Evolutionary conservation across 148 eudicot species (phyloP).

Genomic region (Polygonum maritimum): DNA sequence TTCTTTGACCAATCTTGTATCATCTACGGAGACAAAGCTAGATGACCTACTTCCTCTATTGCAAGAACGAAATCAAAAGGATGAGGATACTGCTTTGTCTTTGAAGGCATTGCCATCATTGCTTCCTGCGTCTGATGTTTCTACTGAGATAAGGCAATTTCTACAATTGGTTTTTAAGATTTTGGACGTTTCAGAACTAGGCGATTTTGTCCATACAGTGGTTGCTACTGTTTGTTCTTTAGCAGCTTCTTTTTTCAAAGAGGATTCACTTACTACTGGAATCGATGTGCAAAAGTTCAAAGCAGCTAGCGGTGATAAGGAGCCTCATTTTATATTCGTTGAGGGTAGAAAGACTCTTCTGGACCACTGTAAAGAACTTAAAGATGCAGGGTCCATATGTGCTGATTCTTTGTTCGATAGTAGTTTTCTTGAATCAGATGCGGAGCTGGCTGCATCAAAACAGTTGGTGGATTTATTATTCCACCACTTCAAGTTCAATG

Average conservation of each 20-base stretch:
- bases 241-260: constrained; percentile 50
- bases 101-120: constrained; percentile 47
- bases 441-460: constrained; percentile 47
- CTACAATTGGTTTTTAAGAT: constrained; percentile 54
- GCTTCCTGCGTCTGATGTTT: constrained; percentile 41
- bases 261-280: constrained; percentile 32
- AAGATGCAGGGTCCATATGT: constrained; percentile 24
- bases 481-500: constrained; percentile 34
- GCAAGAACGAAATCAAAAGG: constrained; percentile 30
- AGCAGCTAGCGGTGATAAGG: constrained; percentile 21
- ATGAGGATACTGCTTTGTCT: constrained; percentile 53
- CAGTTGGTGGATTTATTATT: constrained; percentile 53
- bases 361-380: constrained; percentile 33
- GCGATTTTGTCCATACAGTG: constrained; percentile 32
- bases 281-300: constrained; percentile 33
- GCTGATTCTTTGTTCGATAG: constrained; percentile 40
- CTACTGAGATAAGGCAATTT: constrained; percentile 51
- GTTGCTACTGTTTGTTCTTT: constrained; percentile 42
- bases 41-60: constrained; percentile 90
- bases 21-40: constrained; percentile 62
- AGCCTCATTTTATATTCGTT: constrained; percentile 30
- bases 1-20: constrained; percentile 67
- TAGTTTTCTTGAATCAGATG: constrained; percentile 51
- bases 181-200: constrained; percentile 36
- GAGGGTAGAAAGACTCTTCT: constrained; percentile 53